A percentile compares a stretch with the other conserved stretches of the same genome.
Evolutionary conservation across 1,284 basidiomycete species (phyloP).

Genomic region (Rhizopogon parksii): DNA sequence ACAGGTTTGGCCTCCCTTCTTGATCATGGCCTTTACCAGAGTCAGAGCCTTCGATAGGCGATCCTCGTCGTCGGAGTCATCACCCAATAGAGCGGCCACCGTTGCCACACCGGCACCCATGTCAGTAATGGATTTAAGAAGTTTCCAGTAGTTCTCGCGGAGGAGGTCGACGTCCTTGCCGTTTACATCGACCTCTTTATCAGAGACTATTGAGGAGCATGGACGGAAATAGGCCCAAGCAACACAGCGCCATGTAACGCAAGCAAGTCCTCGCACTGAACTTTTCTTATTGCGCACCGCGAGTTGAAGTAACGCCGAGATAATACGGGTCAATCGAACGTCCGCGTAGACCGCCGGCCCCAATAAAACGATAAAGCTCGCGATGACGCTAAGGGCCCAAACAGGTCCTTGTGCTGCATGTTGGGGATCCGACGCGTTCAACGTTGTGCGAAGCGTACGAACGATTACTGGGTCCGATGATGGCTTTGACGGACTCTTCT

Average conservation of each 20-base stretch:
- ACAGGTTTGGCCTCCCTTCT: conserved; percentile 42
- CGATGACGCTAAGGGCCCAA: conserved; percentile 62
- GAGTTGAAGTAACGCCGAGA: conserved; percentile 45
- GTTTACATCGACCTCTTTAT: conserved; percentile 28
- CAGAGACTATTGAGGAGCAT: conserved; percentile 27
- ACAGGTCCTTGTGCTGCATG: conserved; percentile 66
- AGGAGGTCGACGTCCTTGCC: conserved; percentile 24
- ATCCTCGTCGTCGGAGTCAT: conserved; percentile 34
- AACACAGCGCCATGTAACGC: conserved; percentile 56
- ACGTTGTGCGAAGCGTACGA: conserved; percentile 56
- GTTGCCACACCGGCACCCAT: conserved; percentile 54
- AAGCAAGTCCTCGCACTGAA: conserved; percentile 51
- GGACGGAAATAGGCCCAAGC: conserved; percentile 61
- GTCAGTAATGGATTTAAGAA: conserved; percentile 48
- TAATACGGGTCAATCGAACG: conserved; percentile 36
- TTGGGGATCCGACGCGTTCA: conserved; percentile 44
- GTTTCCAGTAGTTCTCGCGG: conserved; percentile 41
- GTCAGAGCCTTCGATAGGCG: conserved; percentile 36
- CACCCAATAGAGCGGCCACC: conserved; percentile 46
- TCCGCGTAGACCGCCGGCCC: conserved; percentile 47
- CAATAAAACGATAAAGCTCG: conserved; percentile 54
- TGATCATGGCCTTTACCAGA: conserved; percentile 48
- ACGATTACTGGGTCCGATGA: conserved; percentile 44
- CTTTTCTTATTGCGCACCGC: conserved; percentile 55
- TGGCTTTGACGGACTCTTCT: conserved; percentile 25